phyloP scores from a whole-genome alignment of 371 early-diverging fungal genomes.

The Mortierella sp. region DNA sequence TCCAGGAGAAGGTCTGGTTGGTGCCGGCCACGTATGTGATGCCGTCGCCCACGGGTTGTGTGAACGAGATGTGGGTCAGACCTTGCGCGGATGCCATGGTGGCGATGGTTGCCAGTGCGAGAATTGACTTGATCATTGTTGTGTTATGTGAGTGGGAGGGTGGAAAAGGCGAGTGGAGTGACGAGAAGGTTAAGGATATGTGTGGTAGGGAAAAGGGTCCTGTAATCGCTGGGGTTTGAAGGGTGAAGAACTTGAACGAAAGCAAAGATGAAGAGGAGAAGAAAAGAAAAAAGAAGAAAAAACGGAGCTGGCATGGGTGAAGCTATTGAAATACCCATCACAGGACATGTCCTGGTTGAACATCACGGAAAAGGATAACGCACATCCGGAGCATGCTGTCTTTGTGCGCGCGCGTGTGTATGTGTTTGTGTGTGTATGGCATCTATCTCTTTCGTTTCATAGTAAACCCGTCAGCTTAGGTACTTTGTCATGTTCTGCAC shows the following conservation, averaged over 20 bases:
- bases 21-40: constrained; percentile 53
- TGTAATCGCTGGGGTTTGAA: background rate
- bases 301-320: background rate
- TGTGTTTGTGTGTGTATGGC: too few relatives aligned
- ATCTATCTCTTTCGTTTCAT: background rate
- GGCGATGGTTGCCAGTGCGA: constrained; percentile 26
- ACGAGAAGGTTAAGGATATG: background rate
- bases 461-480: background rate
- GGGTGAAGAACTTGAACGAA: background rate
- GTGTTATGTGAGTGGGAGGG: background rate
- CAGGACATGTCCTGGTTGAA: too few relatives aligned
- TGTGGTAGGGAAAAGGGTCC: background rate
- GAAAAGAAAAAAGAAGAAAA: background rate
- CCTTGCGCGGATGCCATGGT: constrained; percentile 23
- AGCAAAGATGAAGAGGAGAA: background rate
- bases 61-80: constrained; percentile 48
- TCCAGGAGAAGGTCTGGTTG: constrained; percentile 57
- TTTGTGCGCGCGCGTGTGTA: too few relatives aligned
- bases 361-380: background rate
- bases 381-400: background rate
- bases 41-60: constrained; percentile 53
- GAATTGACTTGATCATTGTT: constrained; percentile 42
- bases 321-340: constrained; percentile 8
- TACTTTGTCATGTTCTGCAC: background rate
- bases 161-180: background rate